phyloP scores from a whole-genome alignment of 805 yeast genomes.

The Wickerhamiella alocasiicola region DNA sequence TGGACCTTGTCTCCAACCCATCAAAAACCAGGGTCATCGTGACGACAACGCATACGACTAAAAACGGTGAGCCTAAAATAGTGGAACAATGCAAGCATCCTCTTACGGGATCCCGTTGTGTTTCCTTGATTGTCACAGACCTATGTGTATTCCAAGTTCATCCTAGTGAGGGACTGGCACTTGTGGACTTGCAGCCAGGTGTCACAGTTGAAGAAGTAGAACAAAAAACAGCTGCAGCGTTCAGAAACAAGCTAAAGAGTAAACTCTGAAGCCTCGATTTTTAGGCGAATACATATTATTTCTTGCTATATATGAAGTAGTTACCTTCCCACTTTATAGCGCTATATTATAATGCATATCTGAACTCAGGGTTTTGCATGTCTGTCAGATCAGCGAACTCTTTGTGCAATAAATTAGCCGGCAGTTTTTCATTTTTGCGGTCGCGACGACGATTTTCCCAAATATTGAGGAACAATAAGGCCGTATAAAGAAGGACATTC shows the following conservation, averaged over 20 bases:
- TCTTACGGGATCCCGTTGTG: slow-evolving; percentile 36
- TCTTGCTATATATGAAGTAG: too few species aligned
- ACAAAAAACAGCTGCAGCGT: slow-evolving; percentile 32
- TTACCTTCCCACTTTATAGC: too few species aligned
- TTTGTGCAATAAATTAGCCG: slow-evolving; percentile 23
- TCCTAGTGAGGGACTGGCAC: slow-evolving; percentile 28
- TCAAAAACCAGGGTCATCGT: slow-evolving; percentile 35
- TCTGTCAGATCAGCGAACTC: slow-evolving; percentile 45
- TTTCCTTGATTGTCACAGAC: slow-evolving; percentile 34
- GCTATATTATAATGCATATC: slow-evolving; percentile 35
- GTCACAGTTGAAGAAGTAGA: slow-evolving; percentile 32
- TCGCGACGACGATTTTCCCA: slow-evolving; percentile 34
- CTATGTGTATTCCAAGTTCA: slow-evolving; percentile 38
- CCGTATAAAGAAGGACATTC: slow-evolving; percentile 29
- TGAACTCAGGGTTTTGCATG: slow-evolving; percentile 39
- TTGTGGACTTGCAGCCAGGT: slow-evolving; percentile 34
- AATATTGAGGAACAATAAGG: slow-evolving; percentile 23
- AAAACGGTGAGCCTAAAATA: slow-evolving; percentile 37
- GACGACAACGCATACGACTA: slow-evolving; percentile 38
- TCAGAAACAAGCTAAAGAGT: slow-evolving; percentile 19
- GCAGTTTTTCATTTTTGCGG: slow-evolving; percentile 17
- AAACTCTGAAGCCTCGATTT: too few species aligned
- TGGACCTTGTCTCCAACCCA: slow-evolving; percentile 41
- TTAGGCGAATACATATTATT: too few species aligned
- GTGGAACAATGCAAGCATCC: slow-evolving; percentile 35